Evolutionary conservation across 176 grass and related monocot genomes (phyloP).

Genomic region (Typha latifolia): DNA sequence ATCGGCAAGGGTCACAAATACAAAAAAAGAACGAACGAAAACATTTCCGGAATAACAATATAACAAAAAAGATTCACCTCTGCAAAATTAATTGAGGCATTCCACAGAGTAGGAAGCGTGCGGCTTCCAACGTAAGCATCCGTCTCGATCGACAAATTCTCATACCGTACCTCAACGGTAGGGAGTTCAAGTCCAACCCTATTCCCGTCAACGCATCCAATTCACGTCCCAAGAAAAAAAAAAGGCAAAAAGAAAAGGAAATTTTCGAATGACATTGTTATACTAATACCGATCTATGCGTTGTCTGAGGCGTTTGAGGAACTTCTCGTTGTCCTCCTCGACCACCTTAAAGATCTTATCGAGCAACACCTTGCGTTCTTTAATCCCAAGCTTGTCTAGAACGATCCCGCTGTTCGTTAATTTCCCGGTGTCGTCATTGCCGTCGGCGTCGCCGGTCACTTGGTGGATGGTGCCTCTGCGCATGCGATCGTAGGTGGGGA

Average conservation of each 20-base stretch:
- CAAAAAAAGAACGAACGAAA: not conserved
- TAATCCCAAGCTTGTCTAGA: slow-evolving; percentile 29
- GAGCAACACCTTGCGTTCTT: slow-evolving; percentile 29
- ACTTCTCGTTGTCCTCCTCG: slow-evolving; percentile 66
- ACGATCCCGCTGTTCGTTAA: slow-evolving; percentile 31
- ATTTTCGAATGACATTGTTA: too few relatives aligned
- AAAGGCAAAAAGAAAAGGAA: not conserved
- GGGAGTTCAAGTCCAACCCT: slow-evolving; percentile 76
- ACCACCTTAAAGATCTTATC: slow-evolving; percentile 45
- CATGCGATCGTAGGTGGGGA: slow-evolving; percentile 86
- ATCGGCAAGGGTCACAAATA: not conserved
- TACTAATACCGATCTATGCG: slow-evolving; percentile 40
- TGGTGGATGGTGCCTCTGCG: slow-evolving; percentile 36
- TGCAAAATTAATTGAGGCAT: slow-evolving; percentile 35
- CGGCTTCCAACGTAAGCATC: slow-evolving; percentile 39
- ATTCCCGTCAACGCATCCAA: not conserved
- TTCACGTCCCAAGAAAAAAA: too few relatives aligned
- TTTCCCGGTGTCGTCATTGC: not conserved
- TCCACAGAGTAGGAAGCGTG: slow-evolving; percentile 55
- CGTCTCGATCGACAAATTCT: slow-evolving; percentile 47
- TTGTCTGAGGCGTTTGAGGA: slow-evolving; percentile 33
- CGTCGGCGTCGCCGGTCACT: slow-evolving; percentile 17
- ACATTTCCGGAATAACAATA: not conserved
- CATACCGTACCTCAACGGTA: slow-evolving; percentile 56
- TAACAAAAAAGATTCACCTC: slow-evolving; percentile 40